Evolutionary conservation across 176 grass and related monocot species (phyloP), one percentile per base, ranked within the genome.

Genomic region (Oryza rufipogon): DNA sequence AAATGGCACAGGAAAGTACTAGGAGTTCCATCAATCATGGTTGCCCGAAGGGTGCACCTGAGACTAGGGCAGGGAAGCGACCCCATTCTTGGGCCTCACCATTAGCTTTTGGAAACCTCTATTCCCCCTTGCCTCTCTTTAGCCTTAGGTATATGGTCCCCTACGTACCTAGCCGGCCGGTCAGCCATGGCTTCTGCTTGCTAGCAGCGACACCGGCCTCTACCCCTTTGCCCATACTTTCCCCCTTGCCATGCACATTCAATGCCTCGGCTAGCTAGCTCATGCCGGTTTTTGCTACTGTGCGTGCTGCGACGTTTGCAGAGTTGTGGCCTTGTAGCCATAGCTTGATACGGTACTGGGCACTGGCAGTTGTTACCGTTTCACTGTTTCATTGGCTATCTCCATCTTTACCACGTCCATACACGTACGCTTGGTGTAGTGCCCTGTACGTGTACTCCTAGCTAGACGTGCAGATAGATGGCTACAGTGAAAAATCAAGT

Each of bases 21-120:
- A 66, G 32, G 67, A 82, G 85, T 81, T 92, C 80, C 85, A 92
- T 88, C 80, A 88, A 92, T 88, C 85, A 90, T 81, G 80, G 66
- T 75, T 93, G 82, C 89, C 92, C 51, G 76, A 95, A 94, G 89
- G 41, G 91, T 80, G 77, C 84, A 85, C 87, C 96, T 99, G 96
- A 54, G 67, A 81, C 83, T 91, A 85, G 83, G 84, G 82, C 89
- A 92, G 85, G 30, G 47, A 81, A 86, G 88, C 75, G 76, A 34
- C 7, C 81, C 78, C 78, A 87, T 94, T 95, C 89, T 73, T 64
- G 84, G 93, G 75, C 85, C 88, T 89, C 88, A 25, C 91, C 86
- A 80, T 81, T 83, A 68, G 86, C 81, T 92, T 96, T 96, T 85
- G 92, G 91, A 99, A 94, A 99, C 90, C 93, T 96, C 93, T 92